Percentiles rank a stretch among this genome's conserved stretches.
phyloP scores from a whole-genome alignment of 2,329 filamentous ascomycete genomes.

The Teratosphaeriaceae sp. region DNA sequence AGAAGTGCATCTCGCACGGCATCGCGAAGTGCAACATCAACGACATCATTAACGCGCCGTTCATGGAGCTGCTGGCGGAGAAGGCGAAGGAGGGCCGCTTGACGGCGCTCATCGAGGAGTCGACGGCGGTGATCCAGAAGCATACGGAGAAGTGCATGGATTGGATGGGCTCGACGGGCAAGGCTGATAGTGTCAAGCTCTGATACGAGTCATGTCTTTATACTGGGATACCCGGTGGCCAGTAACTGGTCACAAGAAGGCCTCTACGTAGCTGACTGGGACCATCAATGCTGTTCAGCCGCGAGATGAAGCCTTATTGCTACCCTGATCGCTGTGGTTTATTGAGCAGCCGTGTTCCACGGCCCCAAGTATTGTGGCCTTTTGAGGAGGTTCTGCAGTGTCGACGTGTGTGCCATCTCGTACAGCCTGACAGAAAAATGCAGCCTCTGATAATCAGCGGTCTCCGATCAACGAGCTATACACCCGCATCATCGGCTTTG shows the following conservation, averaged over 20 bases:
- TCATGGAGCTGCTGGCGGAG: conserved; percentile 39
- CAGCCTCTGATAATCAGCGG: too few relatives aligned
- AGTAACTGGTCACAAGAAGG: too few relatives aligned
- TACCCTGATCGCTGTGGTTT: too few relatives aligned
- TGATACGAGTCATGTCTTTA: background rate
- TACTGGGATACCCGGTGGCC: too few relatives aligned
- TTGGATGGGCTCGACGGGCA: conserved; percentile 35
- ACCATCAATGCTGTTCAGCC: too few relatives aligned
- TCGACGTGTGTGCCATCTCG: too few relatives aligned
- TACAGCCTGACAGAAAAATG: too few relatives aligned
- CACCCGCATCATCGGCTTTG: background rate
- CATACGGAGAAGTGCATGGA: conserved; percentile 52
- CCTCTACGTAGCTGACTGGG: too few relatives aligned
- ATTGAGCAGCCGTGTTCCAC: too few relatives aligned
- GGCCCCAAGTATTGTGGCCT: too few relatives aligned
- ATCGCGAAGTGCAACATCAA: conserved; percentile 55
- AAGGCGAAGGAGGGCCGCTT: conserved; percentile 46
- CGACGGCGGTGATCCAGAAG: conserved; percentile 27
- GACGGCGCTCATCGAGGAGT: conserved; percentile 49
- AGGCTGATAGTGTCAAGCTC: conserved; percentile 14
- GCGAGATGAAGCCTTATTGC: too few relatives aligned
- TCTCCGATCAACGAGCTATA: background rate
- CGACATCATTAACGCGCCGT: conserved; percentile 49
- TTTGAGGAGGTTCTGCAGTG: too few relatives aligned
- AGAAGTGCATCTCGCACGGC: conserved; percentile 48